These are phyloP conservation scores for Penicillium thymicola DNA, from an alignment of 2,329 filamentous ascomycete species.

Conservation along the genomic window DNA sequence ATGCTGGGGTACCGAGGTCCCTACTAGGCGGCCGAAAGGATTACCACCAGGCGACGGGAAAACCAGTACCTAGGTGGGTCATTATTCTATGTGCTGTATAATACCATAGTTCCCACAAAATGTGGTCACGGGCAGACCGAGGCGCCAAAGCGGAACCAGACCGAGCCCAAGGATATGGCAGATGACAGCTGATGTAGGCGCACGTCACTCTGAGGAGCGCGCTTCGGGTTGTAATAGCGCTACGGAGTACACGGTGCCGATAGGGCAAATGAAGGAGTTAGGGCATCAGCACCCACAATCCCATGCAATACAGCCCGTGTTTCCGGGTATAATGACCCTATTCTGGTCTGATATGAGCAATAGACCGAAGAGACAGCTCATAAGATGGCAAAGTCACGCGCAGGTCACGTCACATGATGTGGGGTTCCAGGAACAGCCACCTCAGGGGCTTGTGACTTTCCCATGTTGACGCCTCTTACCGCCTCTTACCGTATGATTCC, in stretches of 20 bases:
- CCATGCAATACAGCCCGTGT: not conserved
- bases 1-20: constrained; percentile 5
- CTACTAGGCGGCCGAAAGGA: not conserved
- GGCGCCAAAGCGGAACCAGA: not conserved
- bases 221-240: constrained; percentile 5
- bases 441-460: constrained; percentile 16
- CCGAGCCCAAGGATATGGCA: not conserved
- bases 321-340: not conserved
- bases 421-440: constrained; percentile 5
- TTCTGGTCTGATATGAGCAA: not conserved
- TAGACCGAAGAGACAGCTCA: constrained; percentile 1
- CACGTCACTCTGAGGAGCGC: constrained; percentile 1
- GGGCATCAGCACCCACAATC: not conserved
- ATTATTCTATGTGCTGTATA: not conserved
- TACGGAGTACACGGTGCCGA: not conserved
- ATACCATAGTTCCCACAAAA: not conserved
- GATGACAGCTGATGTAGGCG: constrained; percentile 7
- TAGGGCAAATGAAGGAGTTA: not conserved
- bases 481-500: not conserved
- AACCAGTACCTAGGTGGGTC: not conserved
- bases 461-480: not conserved
- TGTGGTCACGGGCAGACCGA: constrained; percentile 5
- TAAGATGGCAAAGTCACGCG: constrained; percentile 10
- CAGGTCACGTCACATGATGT: constrained; percentile 9
- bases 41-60: not conserved